Evolutionary conservation across 2,329 filamentous ascomycete genomes (phyloP), one percentile per base, ranked within the genome.

Genomic region (Cryphonectria naterciae): DNA sequence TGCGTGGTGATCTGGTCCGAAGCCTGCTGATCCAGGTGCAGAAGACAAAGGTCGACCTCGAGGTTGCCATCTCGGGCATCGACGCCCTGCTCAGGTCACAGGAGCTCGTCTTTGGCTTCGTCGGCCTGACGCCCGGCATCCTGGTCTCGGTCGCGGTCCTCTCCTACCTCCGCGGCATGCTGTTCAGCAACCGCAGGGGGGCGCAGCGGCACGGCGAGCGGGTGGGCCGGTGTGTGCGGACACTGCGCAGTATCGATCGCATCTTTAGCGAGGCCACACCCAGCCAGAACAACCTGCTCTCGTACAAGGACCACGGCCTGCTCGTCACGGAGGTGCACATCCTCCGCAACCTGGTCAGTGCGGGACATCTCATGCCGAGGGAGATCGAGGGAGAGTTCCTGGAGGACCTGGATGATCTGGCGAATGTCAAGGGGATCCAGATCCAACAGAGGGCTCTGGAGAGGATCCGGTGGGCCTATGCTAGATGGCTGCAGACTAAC

Each of bases 21-120:
- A 94, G 95, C 5, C 88, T 99, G 39, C 85, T 99, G 61, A 98
- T 99, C 69, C 96, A 99, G 79, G 91, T 99, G 52, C 96, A 99
- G 78, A 99, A 99, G 86, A 98, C 96, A 32, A 99, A 99, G 84
- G 96, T 99, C 11, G 96, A 99, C 78, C 90, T 99, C 17, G 96
- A 99, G 80, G 91, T 98, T 73, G 96, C 96, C 19, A 95, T 99
- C 83, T 94, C 93, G 72, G 96, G 96, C 25, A 99, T 99, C 74
- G 95, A 99, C 83, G 90, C 94, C 46, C 87, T 99, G 43, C 86
- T 99, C 70, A 97, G 96, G 83, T 98, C 95, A 77, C 96, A 99
- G 79, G 95, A 99, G 79, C 87, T 99, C 64, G 93, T 99, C 35
- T 99, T 99, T 82, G 96, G 94, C n/a, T 97, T 99, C 77, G 91